These are phyloP conservation scores for Suhomyces sp. DNA, from an alignment of 805 yeast species.

Conservation along the genomic window DNA sequence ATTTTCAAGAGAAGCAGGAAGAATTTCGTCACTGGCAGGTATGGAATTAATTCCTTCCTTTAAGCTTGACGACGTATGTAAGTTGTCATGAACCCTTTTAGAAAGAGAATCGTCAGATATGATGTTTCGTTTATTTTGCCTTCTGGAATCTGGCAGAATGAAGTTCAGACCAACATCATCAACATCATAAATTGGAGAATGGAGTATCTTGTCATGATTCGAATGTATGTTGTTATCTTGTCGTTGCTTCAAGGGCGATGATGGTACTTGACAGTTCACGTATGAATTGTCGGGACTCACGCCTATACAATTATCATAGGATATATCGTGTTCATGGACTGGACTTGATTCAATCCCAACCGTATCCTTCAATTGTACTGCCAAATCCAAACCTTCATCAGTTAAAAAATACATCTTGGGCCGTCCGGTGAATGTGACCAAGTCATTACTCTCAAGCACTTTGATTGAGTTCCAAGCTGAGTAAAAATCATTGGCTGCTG, in stretches of 20 bases:
- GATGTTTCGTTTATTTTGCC: too few relatives aligned
- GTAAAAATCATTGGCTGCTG: conserved; percentile 60
- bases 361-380: conserved; percentile 51
- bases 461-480: conserved; percentile 77
- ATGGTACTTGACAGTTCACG: not conserved
- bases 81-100: too few relatives aligned
- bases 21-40: not conserved
- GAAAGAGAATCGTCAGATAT: too few relatives aligned
- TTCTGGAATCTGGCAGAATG: too few relatives aligned
- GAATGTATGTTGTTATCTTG: too few relatives aligned
- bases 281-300: conserved; percentile 22
- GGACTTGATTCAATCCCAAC: conserved; percentile 33
- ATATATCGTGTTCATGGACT: conserved; percentile 19
- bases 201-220: not conserved
- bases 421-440: conserved; percentile 56
- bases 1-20: conserved; percentile 1
- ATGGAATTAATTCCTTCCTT: conserved; percentile 3
- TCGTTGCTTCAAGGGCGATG: too few relatives aligned
- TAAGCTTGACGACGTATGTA: too few relatives aligned
- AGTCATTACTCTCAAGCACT: conserved; percentile 57
- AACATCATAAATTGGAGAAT: not conserved
- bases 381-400: conserved; percentile 66
- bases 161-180: too few relatives aligned
- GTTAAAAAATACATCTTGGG: conserved; percentile 65
- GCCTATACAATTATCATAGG: conserved; percentile 37